phyloP scores from a whole-genome alignment of 192 early-diverging fungal genomes.

The Coemansia sp. region DNA sequence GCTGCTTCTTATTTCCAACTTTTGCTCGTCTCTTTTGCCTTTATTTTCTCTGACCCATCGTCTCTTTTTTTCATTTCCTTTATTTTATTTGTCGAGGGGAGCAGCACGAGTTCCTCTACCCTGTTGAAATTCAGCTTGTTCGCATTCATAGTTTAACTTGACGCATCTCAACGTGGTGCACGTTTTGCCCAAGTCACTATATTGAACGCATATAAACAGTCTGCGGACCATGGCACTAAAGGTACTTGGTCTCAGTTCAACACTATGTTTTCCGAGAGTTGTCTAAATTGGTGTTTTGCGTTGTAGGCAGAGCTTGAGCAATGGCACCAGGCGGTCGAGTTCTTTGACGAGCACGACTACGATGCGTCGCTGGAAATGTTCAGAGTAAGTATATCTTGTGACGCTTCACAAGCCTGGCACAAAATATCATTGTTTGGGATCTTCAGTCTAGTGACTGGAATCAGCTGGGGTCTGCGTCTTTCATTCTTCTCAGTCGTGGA shows the following conservation, averaged over 20 bases:
- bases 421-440: neutral
- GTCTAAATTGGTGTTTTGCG: neutral
- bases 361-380: constrained; percentile 66
- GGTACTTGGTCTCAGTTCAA: neutral
- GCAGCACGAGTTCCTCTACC: neutral
- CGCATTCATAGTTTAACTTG: neutral
- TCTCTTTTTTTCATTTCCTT: neutral
- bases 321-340: constrained; percentile 74
- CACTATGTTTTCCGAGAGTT: too few species aligned
- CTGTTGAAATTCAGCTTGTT: neutral
- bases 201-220: neutral
- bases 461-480: neutral
- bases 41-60: neutral
- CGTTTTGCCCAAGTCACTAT: too few species aligned
- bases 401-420: neutral
- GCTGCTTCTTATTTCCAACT: too few species aligned
- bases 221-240: constrained; percentile 29
- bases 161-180: too few species aligned
- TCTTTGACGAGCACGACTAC: constrained; percentile 73
- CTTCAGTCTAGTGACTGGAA: neutral
- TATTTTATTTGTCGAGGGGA: neutral
- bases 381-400: constrained; percentile 50
- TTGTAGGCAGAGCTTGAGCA: constrained; percentile 74
- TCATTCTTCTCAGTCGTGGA: neutral
- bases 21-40: neutral